Conservation (phyloP, 2,329 filamentous ascomycete species). For the Arthroderma sp. region DNA sequence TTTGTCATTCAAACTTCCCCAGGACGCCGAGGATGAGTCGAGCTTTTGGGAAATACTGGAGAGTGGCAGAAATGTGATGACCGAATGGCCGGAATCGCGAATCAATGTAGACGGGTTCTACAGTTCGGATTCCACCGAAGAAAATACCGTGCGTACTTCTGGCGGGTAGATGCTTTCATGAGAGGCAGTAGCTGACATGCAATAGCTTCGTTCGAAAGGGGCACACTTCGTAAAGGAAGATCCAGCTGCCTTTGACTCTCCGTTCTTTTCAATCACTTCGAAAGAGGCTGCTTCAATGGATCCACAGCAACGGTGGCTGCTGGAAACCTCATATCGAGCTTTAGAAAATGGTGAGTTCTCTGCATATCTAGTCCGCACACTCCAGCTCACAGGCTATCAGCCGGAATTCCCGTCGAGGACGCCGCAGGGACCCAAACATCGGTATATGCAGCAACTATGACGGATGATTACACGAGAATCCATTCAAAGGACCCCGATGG, state of each 20-base stretch:
- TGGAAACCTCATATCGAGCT: slow-evolving; percentile 17
- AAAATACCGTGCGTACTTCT: slow-evolving; percentile 9
- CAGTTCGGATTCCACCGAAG: slow-evolving; percentile 6
- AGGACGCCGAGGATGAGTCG: slow-evolving; percentile 17
- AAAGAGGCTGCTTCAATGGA: slow-evolving; percentile 17
- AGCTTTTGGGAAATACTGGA: slow-evolving; percentile 23
- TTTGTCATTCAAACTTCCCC: slow-evolving; percentile 24
- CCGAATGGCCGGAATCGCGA: slow-evolving; percentile 9
- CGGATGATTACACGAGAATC: slow-evolving; percentile 16
- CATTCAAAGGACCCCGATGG: slow-evolving; percentile 12
- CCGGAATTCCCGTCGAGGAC: slow-evolving; percentile 12
- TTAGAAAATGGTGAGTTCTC: slow-evolving; percentile 16
- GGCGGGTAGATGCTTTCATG: too few species aligned
- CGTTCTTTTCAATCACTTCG: slow-evolving; percentile 17
- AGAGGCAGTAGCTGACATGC: too few species aligned
- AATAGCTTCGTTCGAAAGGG: not conserved
- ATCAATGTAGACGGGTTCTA: slow-evolving; percentile 11
- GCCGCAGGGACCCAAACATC: slow-evolving; percentile 20
- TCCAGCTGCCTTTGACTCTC: slow-evolving; percentile 16
- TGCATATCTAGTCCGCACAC: slow-evolving; percentile 8
- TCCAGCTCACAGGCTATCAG: too few species aligned
- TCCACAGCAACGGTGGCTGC: slow-evolving; percentile 17
- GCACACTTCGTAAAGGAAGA: slow-evolving; percentile 12
- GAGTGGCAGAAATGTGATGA: slow-evolving; percentile 4
- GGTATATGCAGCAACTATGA: slow-evolving; percentile 21